These are phyloP conservation scores for Periconia macrospinosa DNA, from an alignment of 2,329 filamentous ascomycete genomes.

Conservation along the genomic window DNA sequence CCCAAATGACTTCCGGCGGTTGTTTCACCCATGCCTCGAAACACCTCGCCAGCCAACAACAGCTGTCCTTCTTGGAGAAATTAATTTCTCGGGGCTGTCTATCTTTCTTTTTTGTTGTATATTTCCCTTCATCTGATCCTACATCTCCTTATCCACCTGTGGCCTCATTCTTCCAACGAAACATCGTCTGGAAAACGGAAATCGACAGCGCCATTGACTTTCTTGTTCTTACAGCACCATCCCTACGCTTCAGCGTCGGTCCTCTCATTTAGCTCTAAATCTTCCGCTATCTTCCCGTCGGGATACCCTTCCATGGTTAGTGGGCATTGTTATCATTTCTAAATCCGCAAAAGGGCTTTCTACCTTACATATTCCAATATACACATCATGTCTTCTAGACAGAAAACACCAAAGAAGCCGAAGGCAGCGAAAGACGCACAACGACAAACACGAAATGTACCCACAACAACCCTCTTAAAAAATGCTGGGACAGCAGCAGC, in stretches of 20 bases:
- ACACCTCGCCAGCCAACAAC: slow-evolving; percentile 27
- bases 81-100: slow-evolving; percentile 7
- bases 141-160: slow-evolving; percentile 2
- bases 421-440: slow-evolving; percentile 31
- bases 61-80: slow-evolving; percentile 33
- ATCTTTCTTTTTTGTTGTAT: slow-evolving; percentile 1
- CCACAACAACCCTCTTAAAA: slow-evolving; percentile 27
- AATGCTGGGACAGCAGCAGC: slow-evolving; percentile 38
- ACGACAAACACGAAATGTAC: slow-evolving; percentile 23
- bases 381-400: slow-evolving; percentile 33
- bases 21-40: slow-evolving; percentile 40
- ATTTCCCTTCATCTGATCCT: slow-evolving; percentile 2
- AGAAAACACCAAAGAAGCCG: slow-evolving; percentile 39
- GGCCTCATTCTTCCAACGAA: background rate
- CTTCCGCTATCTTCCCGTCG: slow-evolving; percentile 1
- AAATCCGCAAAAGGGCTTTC: background rate
- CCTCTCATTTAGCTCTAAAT: slow-evolving; percentile 5
- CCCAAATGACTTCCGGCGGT: slow-evolving; percentile 26
- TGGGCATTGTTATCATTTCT: background rate
- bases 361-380: background rate
- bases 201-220: background rate
- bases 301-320: slow-evolving; percentile 1
- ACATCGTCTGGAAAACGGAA: slow-evolving; percentile 12
- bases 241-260: background rate
- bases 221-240: background rate